A percentile compares a stretch with the other conserved stretches of the same genome.
Conservation (phyloP, 208 protist genomes). For the Wallacemonas sp. region DNA sequence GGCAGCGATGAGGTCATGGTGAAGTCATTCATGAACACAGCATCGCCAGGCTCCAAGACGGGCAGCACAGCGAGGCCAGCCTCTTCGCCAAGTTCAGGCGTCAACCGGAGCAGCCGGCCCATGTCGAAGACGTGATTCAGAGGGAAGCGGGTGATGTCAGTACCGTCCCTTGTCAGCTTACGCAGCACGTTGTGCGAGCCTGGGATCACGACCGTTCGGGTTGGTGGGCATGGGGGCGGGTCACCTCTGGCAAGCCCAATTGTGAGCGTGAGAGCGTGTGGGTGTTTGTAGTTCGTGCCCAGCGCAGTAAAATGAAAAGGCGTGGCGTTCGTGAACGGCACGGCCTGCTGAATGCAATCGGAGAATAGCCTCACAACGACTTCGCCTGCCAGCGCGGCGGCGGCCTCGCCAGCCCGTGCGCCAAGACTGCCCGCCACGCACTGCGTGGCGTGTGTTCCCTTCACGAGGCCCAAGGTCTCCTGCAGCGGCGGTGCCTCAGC, state of each 20-base stretch:
- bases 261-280: slow-evolving; percentile 44
- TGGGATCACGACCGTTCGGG: slow-evolving; percentile 40
- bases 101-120: slow-evolving; percentile 53
- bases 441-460: background rate
- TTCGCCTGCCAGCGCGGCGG: slow-evolving; percentile 65
- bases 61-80: slow-evolving; percentile 45
- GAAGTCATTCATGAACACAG: slow-evolving; percentile 67
- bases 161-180: slow-evolving; percentile 52
- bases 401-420: slow-evolving; percentile 47
- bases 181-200: slow-evolving; percentile 75
- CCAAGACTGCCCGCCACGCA: slow-evolving; percentile 25
- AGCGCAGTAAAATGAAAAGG: slow-evolving; percentile 39
- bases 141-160: slow-evolving; percentile 54
- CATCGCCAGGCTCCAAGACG: slow-evolving; percentile 50
- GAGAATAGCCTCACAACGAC: slow-evolving; percentile 71
- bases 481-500: slow-evolving; percentile 36
- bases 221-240: background rate
- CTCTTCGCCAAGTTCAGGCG: slow-evolving; percentile 34
- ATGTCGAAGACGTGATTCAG: slow-evolving; percentile 61
- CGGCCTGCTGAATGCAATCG: slow-evolving; percentile 54
- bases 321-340: slow-evolving; percentile 56
- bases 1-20: slow-evolving; percentile 39
- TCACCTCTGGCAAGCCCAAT: slow-evolving; percentile 34
- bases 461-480: slow-evolving; percentile 15
- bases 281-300: slow-evolving; percentile 26